Evolutionary conservation across 2,329 filamentous ascomycete species (phyloP).

Genomic region (Akanthomyces lecanii): DNA sequence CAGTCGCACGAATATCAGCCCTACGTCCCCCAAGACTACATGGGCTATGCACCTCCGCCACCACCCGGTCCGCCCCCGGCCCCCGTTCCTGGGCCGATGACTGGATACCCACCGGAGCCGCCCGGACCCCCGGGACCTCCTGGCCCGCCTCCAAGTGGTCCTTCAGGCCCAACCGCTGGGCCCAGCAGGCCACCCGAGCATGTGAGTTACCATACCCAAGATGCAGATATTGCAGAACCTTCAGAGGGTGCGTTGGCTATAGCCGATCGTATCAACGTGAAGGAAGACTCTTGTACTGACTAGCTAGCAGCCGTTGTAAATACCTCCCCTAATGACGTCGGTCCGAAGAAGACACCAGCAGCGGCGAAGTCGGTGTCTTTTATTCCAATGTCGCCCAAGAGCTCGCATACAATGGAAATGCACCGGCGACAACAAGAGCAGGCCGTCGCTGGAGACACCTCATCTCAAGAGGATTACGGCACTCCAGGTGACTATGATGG

Average conservation of each 20-base stretch:
- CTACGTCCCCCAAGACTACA: conserved; percentile 42
- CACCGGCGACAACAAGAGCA: conserved; percentile 35
- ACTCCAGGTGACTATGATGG: conserved; percentile 22
- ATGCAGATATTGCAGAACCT: conserved; percentile 21
- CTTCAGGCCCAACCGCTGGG: conserved; percentile 30
- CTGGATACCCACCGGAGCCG: conserved; percentile 24
- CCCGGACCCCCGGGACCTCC: conserved; percentile 21
- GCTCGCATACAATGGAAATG: conserved; percentile 40
- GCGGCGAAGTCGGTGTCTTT: conserved; percentile 42
- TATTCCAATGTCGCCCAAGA: conserved; percentile 47
- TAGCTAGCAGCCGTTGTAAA: conserved; percentile 29
- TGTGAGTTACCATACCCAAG: conserved; percentile 40
- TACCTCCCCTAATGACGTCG: neutral
- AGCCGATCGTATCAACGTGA: neutral
- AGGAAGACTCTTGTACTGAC: conserved; percentile 21
- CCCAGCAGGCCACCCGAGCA: conserved; percentile 33
- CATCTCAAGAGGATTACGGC: conserved; percentile 19
- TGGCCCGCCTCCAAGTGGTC: conserved; percentile 28
- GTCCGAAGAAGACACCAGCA: neutral
- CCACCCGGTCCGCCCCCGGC: conserved; percentile 29
- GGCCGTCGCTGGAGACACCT: conserved; percentile 20
- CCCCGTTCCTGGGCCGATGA: conserved; percentile 19
- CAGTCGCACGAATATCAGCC: conserved; percentile 36
- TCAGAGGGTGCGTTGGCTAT: conserved; percentile 36
- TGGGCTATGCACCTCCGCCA: conserved; percentile 37